Evolutionary conservation across 306 rosid genomes (phyloP), one percentile per base, ranked within the genome.

Genomic region (Lathyrus oleraceus): DNA sequence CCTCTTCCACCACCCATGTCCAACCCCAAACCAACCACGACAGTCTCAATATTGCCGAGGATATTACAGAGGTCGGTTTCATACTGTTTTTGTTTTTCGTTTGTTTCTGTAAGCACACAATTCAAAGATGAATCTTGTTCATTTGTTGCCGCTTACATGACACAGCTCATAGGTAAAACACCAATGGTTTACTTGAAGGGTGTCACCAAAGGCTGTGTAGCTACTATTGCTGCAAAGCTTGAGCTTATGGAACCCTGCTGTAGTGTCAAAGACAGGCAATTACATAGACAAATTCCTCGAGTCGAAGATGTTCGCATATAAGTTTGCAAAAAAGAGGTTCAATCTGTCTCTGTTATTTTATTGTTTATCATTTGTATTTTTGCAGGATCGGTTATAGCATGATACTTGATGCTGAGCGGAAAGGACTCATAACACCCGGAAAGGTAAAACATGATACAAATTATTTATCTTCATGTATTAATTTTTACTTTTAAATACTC

Each of bases 201-300:
- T 36, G 79, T 88, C 10, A 88, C 76, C 8, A 88, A 84, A 81
- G 98, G 94, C 6, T 90, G 87, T 20, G 89, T 90, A 44, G 96
- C 98, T 53, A 93, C 84, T 70, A 76, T 93, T 82, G 98, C 97
- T 76, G 98, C 98, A 60, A 90, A 93, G 85, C 98, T 93, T 76
- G 98, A 93, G 86, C 87, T 90, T 70, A 90, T 93, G 98, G 98
- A 93, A 85, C 98, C 97, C 0, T 93, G 97, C 78, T 93, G 98
- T 69, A 90, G 98, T 81, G 98, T 93, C 80, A 93, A 93, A 82
- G 98, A 93, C 81, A 88, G 25, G 25, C 25, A 23, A 23, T 23
- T 23, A 23, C 25, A 1, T 23, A 23, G 2, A 23, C 25, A 23
- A 23, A 23, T 23, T 23, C 25, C 75, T 79, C 32, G 96, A 89